Base-by-base conservation (phyloP, 2,329 filamentous ascomycete genomes). In the Alternaria metachromatica region DNA sequence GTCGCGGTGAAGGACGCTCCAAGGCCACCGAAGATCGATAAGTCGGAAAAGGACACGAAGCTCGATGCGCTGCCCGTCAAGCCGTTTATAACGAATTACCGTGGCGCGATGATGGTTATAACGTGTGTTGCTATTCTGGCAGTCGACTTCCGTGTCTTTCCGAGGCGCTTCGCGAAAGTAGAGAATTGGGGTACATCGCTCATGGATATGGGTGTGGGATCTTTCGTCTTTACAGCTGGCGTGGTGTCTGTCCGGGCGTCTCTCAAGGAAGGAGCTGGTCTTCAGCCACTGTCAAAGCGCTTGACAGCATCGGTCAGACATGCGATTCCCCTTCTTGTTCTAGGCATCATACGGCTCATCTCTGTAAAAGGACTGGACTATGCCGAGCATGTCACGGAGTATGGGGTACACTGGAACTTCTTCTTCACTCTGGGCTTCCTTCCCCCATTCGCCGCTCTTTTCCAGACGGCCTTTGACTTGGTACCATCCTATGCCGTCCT, bases 151-250 rank as follows among this genome's bases (percentile, higher is more conserved):
- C 89, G 87, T 18, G 85, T 97, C 63, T 99, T 99, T 74, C 96
- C 96, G 3, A 89, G 96, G 26, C 90, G 96, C 30, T 98, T 98
- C 78, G 96, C 94, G 61, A 99, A 99, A 83, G 96, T 97, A 3
- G 96, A 99, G 81, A 97, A 93, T n/a, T 99, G 96, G 93, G 96
- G 96, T 58, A 97, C 95, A 2, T 98, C 95, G n/a, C 83, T 99
- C 65, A 99, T 99, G 96, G 96, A 99, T 78, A 86, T 98, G 74
- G 96, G 96, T 53, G 96, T 99, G 51, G 96, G 96, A 26, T 97
- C 94, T 12, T 99, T 99, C 82, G 96, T 99, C 72, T 99, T 97
- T 81, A 94, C 94, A 3, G 92, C 92, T 15, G 96, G 96, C 21
- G 84, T 97, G 33, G 93, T 98, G n/a, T 94, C 92, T 41, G 94